Evolutionary conservation across 345 rosid genomes (phyloP).

Genomic region (Acer negundo): DNA sequence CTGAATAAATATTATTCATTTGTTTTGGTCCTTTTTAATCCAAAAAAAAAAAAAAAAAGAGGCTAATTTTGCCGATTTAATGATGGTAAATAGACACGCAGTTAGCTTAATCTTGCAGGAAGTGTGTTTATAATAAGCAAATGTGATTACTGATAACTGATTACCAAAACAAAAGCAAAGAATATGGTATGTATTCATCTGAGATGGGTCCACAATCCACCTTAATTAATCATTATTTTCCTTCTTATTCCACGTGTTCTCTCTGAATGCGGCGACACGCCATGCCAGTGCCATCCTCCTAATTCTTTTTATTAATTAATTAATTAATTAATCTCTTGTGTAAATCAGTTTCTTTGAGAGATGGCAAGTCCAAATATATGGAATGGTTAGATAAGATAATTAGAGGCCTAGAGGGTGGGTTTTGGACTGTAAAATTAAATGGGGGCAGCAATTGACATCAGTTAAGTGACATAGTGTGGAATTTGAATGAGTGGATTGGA

Average conservation of each 20-base stretch:
- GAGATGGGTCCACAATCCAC: background rate
- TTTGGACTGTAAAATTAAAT: background rate
- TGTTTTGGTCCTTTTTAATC: too few species aligned
- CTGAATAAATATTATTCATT: too few species aligned
- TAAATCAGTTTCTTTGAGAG: too few species aligned
- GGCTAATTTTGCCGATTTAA: background rate
- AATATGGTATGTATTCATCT: background rate
- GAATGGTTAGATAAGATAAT: too few species aligned
- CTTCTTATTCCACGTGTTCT: slow-evolving; percentile 23
- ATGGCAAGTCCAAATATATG: too few species aligned
- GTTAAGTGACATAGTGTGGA: background rate
- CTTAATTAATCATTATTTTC: slow-evolving; percentile 5
- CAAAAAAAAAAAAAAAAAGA: too few species aligned
- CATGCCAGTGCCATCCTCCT: background rate
- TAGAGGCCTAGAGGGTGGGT: too few species aligned
- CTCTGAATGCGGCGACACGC: slow-evolving; percentile 15
- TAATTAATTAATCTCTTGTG: too few species aligned
- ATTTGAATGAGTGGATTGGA: slow-evolving; percentile 15
- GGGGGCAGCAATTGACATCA: background rate
- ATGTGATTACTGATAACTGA: background rate
- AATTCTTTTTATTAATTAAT: background rate
- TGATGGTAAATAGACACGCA: background rate
- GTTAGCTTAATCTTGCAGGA: slow-evolving; percentile 26
- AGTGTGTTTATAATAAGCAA: background rate
- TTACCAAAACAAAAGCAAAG: background rate